phyloP scores from a whole-genome alignment of 805 yeast genomes.

The Candida sphagnicola region DNA sequence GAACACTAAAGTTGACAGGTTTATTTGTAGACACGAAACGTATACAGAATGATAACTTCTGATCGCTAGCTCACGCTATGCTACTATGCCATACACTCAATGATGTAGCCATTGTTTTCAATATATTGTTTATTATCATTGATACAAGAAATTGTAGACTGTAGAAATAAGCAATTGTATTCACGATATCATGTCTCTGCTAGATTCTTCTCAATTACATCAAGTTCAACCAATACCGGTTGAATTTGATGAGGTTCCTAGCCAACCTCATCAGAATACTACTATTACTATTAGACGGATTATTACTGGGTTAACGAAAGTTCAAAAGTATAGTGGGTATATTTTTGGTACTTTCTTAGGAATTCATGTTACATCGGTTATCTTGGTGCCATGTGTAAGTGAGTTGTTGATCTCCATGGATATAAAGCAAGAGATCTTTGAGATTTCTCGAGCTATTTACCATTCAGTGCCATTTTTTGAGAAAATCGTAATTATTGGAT shows the following conservation, averaged over 20 bases:
- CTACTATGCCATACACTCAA: no score
- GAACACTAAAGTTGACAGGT: no score
- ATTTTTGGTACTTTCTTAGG: conserved; percentile 54
- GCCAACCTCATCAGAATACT: background rate
- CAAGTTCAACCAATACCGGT: background rate
- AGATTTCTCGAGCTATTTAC: conserved; percentile 59
- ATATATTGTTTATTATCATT: no score
- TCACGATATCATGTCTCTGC: background rate
- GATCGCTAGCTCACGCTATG: no score
- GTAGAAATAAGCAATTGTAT: no score
- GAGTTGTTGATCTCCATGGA: conserved; percentile 35
- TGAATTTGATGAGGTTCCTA: conserved; percentile 1
- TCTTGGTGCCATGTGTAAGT: conserved; percentile 45
- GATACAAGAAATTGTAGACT: no score
- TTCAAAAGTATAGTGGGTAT: conserved; percentile 61
- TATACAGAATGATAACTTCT: no score
- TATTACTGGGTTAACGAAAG: conserved; percentile 12
- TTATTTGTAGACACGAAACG: no score
- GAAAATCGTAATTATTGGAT: conserved; percentile 41
- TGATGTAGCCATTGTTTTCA: no score
- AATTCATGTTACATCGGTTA: conserved; percentile 54
- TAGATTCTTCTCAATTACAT: background rate
- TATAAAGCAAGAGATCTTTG: conserved; percentile 50
- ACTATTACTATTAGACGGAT: conserved; percentile 10
- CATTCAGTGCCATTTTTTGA: conserved; percentile 50